These are phyloP conservation scores for Fraxinus paxiana DNA, from an alignment of 305 asterid species.

Conservation along the genomic window DNA sequence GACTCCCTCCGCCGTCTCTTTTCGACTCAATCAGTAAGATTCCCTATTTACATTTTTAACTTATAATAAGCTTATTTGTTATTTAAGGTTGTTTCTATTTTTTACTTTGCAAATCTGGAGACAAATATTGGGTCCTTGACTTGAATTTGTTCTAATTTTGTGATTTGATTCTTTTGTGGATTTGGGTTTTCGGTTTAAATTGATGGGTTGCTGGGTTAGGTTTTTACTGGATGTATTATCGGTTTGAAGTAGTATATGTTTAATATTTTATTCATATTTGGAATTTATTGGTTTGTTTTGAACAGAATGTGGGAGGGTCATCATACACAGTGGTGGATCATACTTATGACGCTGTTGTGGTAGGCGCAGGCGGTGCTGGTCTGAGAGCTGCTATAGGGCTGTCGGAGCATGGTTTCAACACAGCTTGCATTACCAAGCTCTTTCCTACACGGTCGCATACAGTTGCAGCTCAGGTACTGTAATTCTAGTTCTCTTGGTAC, in stretches of 20 bases:
- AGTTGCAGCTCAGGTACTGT: conserved; percentile 88
- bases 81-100: background rate
- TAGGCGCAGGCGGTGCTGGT: conserved; percentile 99
- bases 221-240: background rate
- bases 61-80: background rate
- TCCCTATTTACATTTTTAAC: conserved; percentile 1
- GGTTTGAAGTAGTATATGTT: conserved; percentile 12
- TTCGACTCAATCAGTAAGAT: conserved; percentile 46
- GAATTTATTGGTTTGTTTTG: background rate
- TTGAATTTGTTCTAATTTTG: background rate
- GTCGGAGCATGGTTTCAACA: conserved; percentile 96
- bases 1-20: conserved; percentile 55
- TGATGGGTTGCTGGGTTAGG: background rate
- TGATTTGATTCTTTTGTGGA: background rate
- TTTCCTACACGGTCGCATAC: conserved; percentile 98
- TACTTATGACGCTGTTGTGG: conserved; percentile 96
- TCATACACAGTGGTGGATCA: conserved; percentile 89
- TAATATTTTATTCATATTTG: background rate
- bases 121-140: background rate
- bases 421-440: conserved; percentile 95
- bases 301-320: conserved; percentile 61
- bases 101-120: background rate
- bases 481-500: conserved; percentile 7
- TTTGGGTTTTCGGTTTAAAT: conserved; percentile 14
- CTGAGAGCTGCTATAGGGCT: conserved; percentile 95